phyloP scores from a whole-genome alignment of 164 flowering plant species.

The Hamamelis virginiana region DNA sequence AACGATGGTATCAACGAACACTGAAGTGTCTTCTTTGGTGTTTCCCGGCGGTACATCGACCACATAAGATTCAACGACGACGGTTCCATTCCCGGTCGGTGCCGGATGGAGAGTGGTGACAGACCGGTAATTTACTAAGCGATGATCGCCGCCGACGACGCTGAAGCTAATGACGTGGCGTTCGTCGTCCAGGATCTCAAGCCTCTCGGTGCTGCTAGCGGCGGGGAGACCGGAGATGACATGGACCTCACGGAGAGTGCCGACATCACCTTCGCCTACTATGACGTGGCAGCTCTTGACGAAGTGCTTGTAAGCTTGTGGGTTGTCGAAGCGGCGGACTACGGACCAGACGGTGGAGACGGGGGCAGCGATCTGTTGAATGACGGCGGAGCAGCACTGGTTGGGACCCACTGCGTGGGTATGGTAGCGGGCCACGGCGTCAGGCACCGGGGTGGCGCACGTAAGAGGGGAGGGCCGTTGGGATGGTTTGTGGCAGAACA shows the following conservation, averaged over 20 bases:
- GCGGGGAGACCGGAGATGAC: slow-evolving; percentile 88
- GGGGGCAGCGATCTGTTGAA: slow-evolving; percentile 61
- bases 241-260: slow-evolving; percentile 61
- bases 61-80: slow-evolving; percentile 77
- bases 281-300: slow-evolving; percentile 70
- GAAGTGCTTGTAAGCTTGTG: slow-evolving; percentile 78
- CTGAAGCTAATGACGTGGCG: slow-evolving; percentile 73
- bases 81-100: slow-evolving; percentile 43
- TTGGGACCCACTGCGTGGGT: slow-evolving; percentile 47
- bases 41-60: slow-evolving; percentile 76
- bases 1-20: slow-evolving; percentile 75
- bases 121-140: slow-evolving; percentile 65
- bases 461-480: slow-evolving; percentile 12
- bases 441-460: slow-evolving; percentile 38
- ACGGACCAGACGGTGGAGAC: slow-evolving; percentile 77
- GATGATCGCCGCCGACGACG: slow-evolving; percentile 84
- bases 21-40: slow-evolving; percentile 73
- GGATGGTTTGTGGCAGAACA: not conserved
- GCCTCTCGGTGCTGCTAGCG: slow-evolving; percentile 59
- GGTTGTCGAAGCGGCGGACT: slow-evolving; percentile 81
- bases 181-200: slow-evolving; percentile 86
- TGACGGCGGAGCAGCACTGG: slow-evolving; percentile 79
- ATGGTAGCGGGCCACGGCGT: slow-evolving; percentile 49
- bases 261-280: slow-evolving; percentile 62
- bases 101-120: slow-evolving; percentile 70